Base-by-base conservation (phyloP, 305 asterid species). In the Solanum hybrid region DNA sequence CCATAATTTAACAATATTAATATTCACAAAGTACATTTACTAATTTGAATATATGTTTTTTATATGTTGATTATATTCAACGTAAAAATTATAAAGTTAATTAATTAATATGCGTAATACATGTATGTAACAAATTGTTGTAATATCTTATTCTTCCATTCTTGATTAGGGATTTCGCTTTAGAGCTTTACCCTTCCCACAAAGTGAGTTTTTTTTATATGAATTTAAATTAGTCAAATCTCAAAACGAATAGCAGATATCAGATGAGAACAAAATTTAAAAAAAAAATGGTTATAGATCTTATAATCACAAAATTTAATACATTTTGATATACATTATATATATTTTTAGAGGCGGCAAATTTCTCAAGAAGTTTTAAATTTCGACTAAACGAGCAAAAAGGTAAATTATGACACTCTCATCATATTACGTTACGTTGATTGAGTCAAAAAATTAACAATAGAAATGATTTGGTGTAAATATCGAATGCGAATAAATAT, bases 241-340 rank as follows among this genome's bases (percentile, higher is more conserved):
- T 6, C 34, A 71, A 26, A 71, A 26, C 1, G 8, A 5, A 5
- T 71, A 40, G 57, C n/a, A 51, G n/a, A 51, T 1, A 51, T 2
- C n/a, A 51, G 4, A 16, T 0, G 67, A 2, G 2, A 51, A 51
- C n/a, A 51, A 51, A 18, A 51, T 0, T 0, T 5, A 2, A 16
- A 16, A 18, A 18, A 57, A 18, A n/a, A n/a, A n/a, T 6, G 24
- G 5, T 57, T 20, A 57, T 18, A 57, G 69, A 57, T 57, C 24
- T 57, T 57, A 20, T 57, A 0, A 57, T 57, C 11, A 3, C 24
- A 57, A 57, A 57, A 7, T 57, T 20, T 57, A 57, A 18, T 57
- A 57, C 24, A 28, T 28, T 75, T 75, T 31, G 12, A 75, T 13
- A 33, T 29, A 40, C 1, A 40, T 40, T 40, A 40, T 64, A 20